Percentiles rank a stretch among this genome's conserved stretches.
Conservation (phyloP, 441 rosid species). For the Metrosideros polymorpha region DNA sequence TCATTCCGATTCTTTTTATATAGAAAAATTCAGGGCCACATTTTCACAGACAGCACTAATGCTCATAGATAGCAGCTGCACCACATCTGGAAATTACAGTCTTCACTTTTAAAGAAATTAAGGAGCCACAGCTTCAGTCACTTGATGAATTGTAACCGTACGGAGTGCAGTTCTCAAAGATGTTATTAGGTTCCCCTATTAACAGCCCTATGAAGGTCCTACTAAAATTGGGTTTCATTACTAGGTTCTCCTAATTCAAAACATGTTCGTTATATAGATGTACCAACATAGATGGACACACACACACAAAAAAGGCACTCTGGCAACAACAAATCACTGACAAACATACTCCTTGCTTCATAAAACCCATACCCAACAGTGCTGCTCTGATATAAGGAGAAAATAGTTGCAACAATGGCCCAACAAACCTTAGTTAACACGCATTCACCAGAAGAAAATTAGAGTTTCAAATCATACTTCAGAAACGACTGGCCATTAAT, state of each 20-base stretch:
- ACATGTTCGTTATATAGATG: background rate
- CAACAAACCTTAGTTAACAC: background rate
- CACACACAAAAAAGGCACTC: background rate
- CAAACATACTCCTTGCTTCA: background rate
- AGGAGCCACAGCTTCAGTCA: background rate
- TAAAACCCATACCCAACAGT: background rate
- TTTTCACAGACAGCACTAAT: background rate
- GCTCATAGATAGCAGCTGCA: background rate
- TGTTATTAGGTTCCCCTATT: background rate
- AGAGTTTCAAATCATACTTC: background rate
- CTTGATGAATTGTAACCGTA: background rate
- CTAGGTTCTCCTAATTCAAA: background rate
- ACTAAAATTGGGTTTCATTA: background rate
- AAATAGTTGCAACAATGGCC: background rate
- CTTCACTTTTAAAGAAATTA: background rate
- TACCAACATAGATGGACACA: background rate
- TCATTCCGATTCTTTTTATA: background rate
- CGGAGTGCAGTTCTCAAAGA: background rate
- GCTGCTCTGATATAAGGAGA: background rate
- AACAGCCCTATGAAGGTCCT: background rate
- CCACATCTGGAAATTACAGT: background rate
- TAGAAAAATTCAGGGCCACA: background rate
- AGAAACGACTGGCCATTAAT: background rate
- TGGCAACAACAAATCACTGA: background rate
- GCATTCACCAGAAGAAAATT: background rate